Conservation (phyloP, 2,329 filamentous ascomycete genomes). For the Xylariaceae sp. region DNA sequence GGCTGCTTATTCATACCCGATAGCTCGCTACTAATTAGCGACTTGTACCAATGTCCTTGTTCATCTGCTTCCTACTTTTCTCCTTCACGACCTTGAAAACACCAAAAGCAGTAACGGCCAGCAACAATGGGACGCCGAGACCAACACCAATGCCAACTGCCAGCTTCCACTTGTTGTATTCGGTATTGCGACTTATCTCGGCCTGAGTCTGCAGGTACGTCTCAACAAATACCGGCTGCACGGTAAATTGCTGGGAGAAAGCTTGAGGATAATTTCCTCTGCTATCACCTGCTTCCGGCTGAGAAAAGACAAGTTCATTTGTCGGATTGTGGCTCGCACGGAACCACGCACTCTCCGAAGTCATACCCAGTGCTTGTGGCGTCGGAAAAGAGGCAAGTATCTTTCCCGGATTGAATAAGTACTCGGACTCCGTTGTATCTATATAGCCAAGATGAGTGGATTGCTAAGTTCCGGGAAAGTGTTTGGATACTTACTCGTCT, state of each 20-base stretch:
- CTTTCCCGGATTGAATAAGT: slow-evolving; percentile 10
- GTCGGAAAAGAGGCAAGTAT: slow-evolving; percentile 13
- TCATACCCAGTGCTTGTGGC: slow-evolving; percentile 1
- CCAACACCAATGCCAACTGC: slow-evolving; percentile 14
- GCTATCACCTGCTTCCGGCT: not conserved
- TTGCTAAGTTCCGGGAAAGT: not conserved
- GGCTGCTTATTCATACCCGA: too few relatives aligned
- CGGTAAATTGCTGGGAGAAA: slow-evolving; percentile 11
- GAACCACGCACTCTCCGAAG: not conserved
- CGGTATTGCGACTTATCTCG: not conserved
- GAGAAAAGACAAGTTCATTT: slow-evolving; percentile 12
- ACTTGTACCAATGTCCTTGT: too few relatives aligned
- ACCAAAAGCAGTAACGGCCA: not conserved
- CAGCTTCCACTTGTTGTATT: slow-evolving; percentile 9
- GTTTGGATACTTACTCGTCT: not conserved
- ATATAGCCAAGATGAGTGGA: not conserved
- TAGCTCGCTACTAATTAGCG: too few relatives aligned
- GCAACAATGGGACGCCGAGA: slow-evolving; percentile 6
- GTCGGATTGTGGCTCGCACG: slow-evolving; percentile 1
- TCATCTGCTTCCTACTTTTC: not conserved
- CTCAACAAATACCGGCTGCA: not conserved
- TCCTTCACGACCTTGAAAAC: not conserved
- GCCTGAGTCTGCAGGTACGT: slow-evolving; percentile 10
- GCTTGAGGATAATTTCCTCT: not conserved
- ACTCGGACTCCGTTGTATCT: slow-evolving; percentile 12